These are phyloP conservation scores for Solanum boliviense DNA, from an alignment of 257 asterid genomes.

Conservation along the genomic window DNA sequence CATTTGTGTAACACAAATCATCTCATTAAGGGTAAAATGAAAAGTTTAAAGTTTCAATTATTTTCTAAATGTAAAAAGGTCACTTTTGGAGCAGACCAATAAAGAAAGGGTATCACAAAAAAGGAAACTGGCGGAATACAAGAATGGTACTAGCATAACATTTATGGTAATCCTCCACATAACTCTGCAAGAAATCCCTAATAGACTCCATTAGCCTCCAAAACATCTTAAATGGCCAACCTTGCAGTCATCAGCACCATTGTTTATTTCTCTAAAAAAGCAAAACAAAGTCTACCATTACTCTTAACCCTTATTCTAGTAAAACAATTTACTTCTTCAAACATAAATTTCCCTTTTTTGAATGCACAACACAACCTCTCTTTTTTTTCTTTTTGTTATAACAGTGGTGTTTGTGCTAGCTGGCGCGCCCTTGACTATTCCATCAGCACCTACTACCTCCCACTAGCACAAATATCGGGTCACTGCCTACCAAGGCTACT, in stretches of 20 bases:
- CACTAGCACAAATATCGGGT: background rate
- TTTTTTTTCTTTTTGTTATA: background rate
- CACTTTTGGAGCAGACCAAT: background rate
- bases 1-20: background rate
- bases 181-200: background rate
- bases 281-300: background rate
- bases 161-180: background rate
- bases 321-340: background rate
- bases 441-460: background rate
- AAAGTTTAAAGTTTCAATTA: background rate
- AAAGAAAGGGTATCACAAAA: background rate
- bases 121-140: background rate
- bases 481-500: background rate
- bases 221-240: background rate
- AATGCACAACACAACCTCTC: background rate
- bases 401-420: background rate
- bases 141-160: background rate
- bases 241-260: background rate
- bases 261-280: background rate
- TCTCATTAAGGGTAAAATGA: background rate
- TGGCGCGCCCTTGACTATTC: background rate
- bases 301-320: background rate
- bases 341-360: background rate
- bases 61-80: background rate
- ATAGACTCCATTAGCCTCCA: background rate